These are phyloP conservation scores for Blastobotrys proliferans DNA, from an alignment of 1,139 yeast species.

Conservation along the genomic window DNA sequence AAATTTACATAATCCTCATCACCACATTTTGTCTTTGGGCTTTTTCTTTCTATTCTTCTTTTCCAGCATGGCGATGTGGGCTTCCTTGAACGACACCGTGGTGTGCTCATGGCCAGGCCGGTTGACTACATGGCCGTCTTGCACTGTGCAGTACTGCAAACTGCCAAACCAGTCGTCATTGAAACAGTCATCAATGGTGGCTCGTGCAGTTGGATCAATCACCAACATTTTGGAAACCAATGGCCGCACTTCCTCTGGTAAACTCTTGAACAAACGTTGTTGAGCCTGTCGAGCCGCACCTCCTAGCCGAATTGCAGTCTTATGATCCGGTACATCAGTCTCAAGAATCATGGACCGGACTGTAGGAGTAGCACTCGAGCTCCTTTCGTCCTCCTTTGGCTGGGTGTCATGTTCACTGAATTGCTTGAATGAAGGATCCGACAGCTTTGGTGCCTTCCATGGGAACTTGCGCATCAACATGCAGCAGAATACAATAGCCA, in stretches of 20 bases:
- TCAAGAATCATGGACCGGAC: too few relatives aligned
- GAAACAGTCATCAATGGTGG: conserved; percentile 79
- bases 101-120: conserved; percentile 70
- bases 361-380: too few relatives aligned
- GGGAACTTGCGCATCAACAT: conserved; percentile 94
- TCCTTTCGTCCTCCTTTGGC: too few relatives aligned
- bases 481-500: conserved; percentile 88
- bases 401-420: too few relatives aligned
- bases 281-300: conserved; percentile 28
- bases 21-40: conserved; percentile 38
- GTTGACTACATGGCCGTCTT: conserved; percentile 34
- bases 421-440: conserved; percentile 74
- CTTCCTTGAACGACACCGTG: conserved; percentile 86
- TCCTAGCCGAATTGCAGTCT: background rate
- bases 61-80: conserved; percentile 91
- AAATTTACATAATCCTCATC: too few relatives aligned
- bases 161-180: conserved; percentile 69
- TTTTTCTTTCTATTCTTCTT: conserved; percentile 45
- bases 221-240: conserved; percentile 34
- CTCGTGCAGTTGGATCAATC: conserved; percentile 46
- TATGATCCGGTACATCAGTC: too few relatives aligned
- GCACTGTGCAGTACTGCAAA: conserved; percentile 48
- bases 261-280: conserved; percentile 30
- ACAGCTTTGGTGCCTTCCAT: conserved; percentile 90
- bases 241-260: conserved; percentile 35